phyloP scores from a whole-genome alignment of 1,139 yeast genomes.

The Geotrichum cucujoidarum region DNA sequence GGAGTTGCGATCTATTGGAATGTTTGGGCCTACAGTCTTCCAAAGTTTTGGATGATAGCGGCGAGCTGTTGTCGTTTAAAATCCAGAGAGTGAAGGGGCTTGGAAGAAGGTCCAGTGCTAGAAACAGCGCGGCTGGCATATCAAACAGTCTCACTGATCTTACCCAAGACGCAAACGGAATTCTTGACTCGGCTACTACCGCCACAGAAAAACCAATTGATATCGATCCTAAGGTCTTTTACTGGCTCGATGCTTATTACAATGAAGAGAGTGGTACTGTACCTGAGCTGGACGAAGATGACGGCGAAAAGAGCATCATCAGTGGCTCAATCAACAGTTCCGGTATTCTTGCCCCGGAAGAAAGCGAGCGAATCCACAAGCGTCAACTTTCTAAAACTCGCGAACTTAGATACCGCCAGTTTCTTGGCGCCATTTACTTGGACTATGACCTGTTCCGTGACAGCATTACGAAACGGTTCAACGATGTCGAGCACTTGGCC shows the following conservation, averaged over 20 bases:
- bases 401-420: conserved; percentile 30
- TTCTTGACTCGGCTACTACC: conserved; percentile 19
- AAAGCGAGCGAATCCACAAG: conserved; percentile 2
- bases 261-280: conserved; percentile 20
- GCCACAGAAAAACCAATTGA: conserved; percentile 16
- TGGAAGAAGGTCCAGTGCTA: conserved; percentile 21
- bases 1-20: conserved; percentile 61
- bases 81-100: conserved; percentile 36
- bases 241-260: conserved; percentile 32
- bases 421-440: conserved; percentile 37
- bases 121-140: conserved; percentile 16
- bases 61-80: conserved; percentile 26
- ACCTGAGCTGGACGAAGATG: conserved; percentile 9
- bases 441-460: conserved; percentile 54
- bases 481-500: conserved; percentile 89
- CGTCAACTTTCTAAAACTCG: conserved; percentile 10
- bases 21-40: conserved; percentile 61
- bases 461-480: conserved; percentile 71
- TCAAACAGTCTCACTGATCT: not conserved
- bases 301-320: conserved; percentile 5
- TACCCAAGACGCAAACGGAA: conserved; percentile 12
- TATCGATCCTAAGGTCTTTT: conserved; percentile 25
- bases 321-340: not conserved
- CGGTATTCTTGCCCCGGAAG: not conserved
- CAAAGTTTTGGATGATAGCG: conserved; percentile 31